These are phyloP conservation scores for Starmerella bacillaris DNA, from an alignment of 805 yeast species.

Conservation along the genomic window DNA sequence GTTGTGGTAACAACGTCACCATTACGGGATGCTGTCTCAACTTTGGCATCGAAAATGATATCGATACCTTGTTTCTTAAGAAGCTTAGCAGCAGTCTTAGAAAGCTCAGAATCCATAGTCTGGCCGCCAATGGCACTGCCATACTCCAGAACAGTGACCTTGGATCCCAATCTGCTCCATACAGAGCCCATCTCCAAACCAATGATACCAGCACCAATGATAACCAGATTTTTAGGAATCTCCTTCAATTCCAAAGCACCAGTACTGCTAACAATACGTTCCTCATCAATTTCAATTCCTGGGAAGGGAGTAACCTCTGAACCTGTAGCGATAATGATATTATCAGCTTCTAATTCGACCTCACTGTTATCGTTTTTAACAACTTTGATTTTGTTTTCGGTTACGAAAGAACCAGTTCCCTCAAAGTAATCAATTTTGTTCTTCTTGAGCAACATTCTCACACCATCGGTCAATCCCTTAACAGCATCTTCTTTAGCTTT, in stretches of 20 bases:
- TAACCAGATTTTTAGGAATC: constrained; percentile 77
- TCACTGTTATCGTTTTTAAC: constrained; percentile 78
- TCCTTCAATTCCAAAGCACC: constrained; percentile 74
- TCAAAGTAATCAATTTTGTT: constrained; percentile 87
- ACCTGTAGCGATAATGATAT: constrained; percentile 92
- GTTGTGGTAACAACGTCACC: constrained; percentile 78
- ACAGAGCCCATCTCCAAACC: constrained; percentile 99
- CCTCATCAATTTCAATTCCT: constrained; percentile 89
- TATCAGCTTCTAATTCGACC: constrained; percentile 56
- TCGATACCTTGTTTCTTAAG: constrained; percentile 88
- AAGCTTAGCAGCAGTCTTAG: constrained; percentile 76
- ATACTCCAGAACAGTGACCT: constrained; percentile 89
- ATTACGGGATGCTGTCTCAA: constrained; percentile 64
- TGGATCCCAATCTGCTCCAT: constrained; percentile 83
- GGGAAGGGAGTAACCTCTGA: constrained; percentile 98
- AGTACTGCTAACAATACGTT: constrained; percentile 89
- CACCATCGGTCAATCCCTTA: constrained; percentile 75
- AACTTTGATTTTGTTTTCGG: constrained; percentile 60
- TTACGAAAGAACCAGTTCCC: constrained; percentile 77
- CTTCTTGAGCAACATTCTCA: constrained; percentile 87
- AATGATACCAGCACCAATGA: constrained; percentile 98
- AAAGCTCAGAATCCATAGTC: constrained; percentile 92
- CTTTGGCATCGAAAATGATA: constrained; percentile 85
- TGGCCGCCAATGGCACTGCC: constrained; percentile 92
- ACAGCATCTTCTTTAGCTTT: constrained; percentile 86